A percentile compares a stretch with the other conserved stretches of the same genome.
phyloP scores from a whole-genome alignment of 352 stramenopile genomes.

The Phytopythium ostracodes region DNA sequence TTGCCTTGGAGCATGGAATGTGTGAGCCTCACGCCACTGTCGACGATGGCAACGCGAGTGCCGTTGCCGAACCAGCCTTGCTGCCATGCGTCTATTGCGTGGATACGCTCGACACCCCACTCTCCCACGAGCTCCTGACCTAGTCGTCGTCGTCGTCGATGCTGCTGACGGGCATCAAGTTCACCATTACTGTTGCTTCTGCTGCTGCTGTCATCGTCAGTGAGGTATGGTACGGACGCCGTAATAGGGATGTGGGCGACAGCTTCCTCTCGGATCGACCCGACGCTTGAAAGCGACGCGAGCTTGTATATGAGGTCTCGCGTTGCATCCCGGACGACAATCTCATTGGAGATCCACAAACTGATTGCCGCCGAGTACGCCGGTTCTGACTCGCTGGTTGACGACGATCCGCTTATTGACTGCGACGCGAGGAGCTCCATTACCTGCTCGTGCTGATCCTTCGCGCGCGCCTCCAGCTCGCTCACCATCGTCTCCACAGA shows the following conservation, averaged over 20 bases:
- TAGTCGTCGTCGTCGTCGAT: slow-evolving; percentile 6
- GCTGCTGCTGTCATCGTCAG: background rate
- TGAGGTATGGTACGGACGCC: background rate
- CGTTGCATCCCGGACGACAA: slow-evolving; percentile 30
- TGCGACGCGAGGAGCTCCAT: slow-evolving; percentile 19
- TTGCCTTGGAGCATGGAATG: slow-evolving; percentile 29
- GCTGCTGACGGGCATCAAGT: background rate
- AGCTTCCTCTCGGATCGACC: slow-evolving; percentile 22
- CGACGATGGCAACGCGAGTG: slow-evolving; percentile 40
- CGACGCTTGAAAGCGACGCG: slow-evolving; percentile 21
- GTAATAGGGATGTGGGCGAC: slow-evolving; percentile 15
- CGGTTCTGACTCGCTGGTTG: background rate
- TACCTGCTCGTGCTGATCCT: slow-evolving; percentile 24
- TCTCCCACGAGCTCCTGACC: slow-evolving; percentile 18
- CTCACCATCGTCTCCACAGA: slow-evolving; percentile 25
- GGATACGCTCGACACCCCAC: slow-evolving; percentile 40
- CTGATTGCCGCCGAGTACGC: slow-evolving; percentile 16
- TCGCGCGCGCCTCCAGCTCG: slow-evolving; percentile 21
- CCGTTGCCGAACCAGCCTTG: slow-evolving; percentile 27
- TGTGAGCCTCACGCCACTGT: slow-evolving; percentile 35
- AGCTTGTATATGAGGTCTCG: slow-evolving; percentile 31
- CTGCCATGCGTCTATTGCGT: slow-evolving; percentile 34
- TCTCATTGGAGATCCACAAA: slow-evolving; percentile 53
- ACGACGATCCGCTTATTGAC: background rate
- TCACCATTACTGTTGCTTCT: background rate